Percentiles rank a stretch among this genome's conserved stretches.
Conservation (phyloP, 1,139 yeast genomes). For the Kodamaea plutei region DNA sequence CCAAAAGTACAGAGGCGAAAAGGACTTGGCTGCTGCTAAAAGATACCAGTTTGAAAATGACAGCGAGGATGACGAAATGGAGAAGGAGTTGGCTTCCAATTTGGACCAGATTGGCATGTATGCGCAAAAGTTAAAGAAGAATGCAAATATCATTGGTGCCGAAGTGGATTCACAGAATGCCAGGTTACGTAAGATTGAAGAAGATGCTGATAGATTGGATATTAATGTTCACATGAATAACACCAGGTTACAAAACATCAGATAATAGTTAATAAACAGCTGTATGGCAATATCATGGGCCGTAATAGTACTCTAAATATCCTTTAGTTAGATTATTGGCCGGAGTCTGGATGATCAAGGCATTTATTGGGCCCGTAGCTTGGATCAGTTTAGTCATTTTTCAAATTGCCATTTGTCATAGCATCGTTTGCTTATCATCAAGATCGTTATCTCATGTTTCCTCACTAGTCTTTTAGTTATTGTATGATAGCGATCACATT, state of each 20-base stretch:
- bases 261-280: no score
- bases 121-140: slow-evolving; percentile 39
- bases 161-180: slow-evolving; percentile 51
- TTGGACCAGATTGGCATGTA: slow-evolving; percentile 49
- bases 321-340: no score
- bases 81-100: slow-evolving; percentile 51
- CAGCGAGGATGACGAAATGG: slow-evolving; percentile 57
- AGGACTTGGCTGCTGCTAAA: slow-evolving; percentile 44
- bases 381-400: no score
- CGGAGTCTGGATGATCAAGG: no score
- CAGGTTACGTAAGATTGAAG: slow-evolving; percentile 48
- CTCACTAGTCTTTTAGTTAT: no score
- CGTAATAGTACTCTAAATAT: no score
- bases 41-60: slow-evolving; percentile 51
- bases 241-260: slow-evolving; percentile 42
- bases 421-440: no score
- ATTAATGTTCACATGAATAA: slow-evolving; percentile 51
- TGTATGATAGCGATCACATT: no score
- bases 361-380: no score
- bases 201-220: slow-evolving; percentile 53
- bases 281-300: no score
- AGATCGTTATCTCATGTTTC: no score
- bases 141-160: slow-evolving; percentile 44
- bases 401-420: no score
- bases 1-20: slow-evolving; percentile 49